Conservation (phyloP, 2,329 filamentous ascomycete species). For the Aspergillus transmontanensis region DNA sequence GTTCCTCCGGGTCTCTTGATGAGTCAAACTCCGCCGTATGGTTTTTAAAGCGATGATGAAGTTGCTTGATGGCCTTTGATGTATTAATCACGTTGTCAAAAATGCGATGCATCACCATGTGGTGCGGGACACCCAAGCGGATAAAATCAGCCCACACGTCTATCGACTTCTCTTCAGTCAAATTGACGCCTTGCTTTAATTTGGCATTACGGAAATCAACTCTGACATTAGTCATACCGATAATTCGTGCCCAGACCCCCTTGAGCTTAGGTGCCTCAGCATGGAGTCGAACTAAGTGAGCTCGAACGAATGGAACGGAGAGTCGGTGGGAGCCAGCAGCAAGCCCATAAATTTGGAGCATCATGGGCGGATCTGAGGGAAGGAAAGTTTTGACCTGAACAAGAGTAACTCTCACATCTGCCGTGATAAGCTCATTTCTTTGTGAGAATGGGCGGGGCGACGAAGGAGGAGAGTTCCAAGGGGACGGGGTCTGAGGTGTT, state of each 20-base stretch:
- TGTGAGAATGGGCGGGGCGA: constrained; percentile 29
- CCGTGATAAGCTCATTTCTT: constrained; percentile 68
- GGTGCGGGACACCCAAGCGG: constrained; percentile 84
- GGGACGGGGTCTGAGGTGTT: constrained; percentile 8
- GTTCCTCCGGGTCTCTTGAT: constrained; percentile 79
- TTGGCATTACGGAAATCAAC: constrained; percentile 78
- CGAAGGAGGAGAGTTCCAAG: constrained; percentile 25
- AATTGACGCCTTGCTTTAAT: constrained; percentile 64
- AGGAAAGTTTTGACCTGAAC: constrained; percentile 87
- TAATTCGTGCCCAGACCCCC: constrained; percentile 79
- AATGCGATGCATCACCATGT: constrained; percentile 83
- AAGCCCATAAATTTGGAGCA: constrained; percentile 83
- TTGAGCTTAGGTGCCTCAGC: constrained; percentile 83
- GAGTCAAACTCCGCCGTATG: constrained; percentile 86
- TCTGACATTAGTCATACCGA: constrained; percentile 79
- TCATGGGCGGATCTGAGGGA: constrained; percentile 85
- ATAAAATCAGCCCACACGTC: constrained; percentile 85
- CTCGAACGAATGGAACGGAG: constrained; percentile 77
- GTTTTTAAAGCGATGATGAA: constrained; percentile 90
- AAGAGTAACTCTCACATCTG: constrained; percentile 80
- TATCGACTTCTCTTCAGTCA: constrained; percentile 76
- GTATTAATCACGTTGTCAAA: constrained; percentile 93
- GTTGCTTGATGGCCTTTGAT: constrained; percentile 81
- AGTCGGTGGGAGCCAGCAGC: constrained; percentile 85
- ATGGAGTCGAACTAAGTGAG: constrained; percentile 80